phyloP scores from a whole-genome alignment of 2,329 filamentous ascomycete genomes.

The Nemania sp. region DNA sequence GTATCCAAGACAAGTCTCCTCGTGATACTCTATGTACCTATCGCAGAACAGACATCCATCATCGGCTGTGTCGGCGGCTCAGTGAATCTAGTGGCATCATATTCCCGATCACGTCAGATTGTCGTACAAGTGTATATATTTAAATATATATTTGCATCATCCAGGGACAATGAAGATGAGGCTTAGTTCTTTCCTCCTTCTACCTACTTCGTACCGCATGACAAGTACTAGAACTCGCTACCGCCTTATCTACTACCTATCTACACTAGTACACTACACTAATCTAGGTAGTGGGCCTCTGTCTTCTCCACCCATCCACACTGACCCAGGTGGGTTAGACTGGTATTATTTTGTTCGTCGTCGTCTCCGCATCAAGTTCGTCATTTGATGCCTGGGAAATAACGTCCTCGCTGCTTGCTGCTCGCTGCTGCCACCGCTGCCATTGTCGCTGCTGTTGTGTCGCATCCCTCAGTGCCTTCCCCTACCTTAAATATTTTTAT shows the following conservation, averaged over 20 bases:
- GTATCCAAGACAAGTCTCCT: too few relatives aligned
- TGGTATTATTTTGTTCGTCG: constrained; percentile 1
- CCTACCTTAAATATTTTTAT: background rate
- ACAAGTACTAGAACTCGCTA: too few relatives aligned
- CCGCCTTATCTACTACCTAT: too few relatives aligned
- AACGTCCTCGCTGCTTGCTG: constrained; percentile 1
- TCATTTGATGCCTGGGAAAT: constrained; percentile 12
- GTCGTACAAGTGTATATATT: too few relatives aligned
- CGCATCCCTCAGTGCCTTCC: too few relatives aligned
- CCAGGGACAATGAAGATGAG: background rate
- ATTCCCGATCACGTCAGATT: too few relatives aligned
- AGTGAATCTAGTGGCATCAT: background rate
- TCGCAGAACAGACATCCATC: constrained; percentile 3
- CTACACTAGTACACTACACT: too few relatives aligned
- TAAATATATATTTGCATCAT: background rate
- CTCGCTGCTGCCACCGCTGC: background rate
- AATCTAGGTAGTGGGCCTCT: too few relatives aligned
- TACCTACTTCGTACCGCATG: too few relatives aligned
- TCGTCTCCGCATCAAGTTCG: constrained; percentile 19
- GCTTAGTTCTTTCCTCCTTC: too few relatives aligned
- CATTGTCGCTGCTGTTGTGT: background rate
- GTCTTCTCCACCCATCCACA: too few relatives aligned
- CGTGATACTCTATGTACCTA: constrained; percentile 14
- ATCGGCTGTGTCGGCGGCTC: constrained; percentile 24
- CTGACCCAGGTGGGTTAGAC: too few relatives aligned